phyloP scores from a whole-genome alignment of 208 protist genomes.

The Leishmania aethiopica region DNA sequence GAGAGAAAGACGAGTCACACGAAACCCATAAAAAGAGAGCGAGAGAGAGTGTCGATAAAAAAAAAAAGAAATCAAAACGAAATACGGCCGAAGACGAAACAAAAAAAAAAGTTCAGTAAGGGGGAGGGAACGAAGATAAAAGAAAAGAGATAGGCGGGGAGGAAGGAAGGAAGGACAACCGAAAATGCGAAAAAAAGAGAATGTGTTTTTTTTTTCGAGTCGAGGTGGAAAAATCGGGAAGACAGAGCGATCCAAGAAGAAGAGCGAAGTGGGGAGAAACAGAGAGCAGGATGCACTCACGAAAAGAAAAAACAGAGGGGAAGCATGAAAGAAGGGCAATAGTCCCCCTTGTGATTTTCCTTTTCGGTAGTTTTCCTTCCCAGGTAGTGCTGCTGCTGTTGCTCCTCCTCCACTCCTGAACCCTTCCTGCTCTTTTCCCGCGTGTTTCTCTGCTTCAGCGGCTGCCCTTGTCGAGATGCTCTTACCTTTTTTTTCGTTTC shows the following conservation, averaged over 20 bases:
- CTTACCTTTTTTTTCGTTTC: not conserved
- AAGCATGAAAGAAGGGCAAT: not conserved
- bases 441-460: not conserved
- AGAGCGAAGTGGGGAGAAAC: not conserved
- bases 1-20: not conserved
- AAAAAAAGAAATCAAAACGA: slow-evolving; percentile 1
- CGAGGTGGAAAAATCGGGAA: not conserved
- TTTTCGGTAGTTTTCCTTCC: not conserved
- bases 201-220: not conserved
- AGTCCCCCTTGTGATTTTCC: not conserved
- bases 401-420: not conserved
- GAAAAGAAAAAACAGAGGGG: not conserved
- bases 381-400: not conserved
- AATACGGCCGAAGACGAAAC: slow-evolving; percentile 1
- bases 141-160: not conserved
- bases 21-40: not conserved
- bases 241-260: not conserved
- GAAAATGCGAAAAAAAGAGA: not conserved
- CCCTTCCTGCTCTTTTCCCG: not conserved
- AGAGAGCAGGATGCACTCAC: not conserved
- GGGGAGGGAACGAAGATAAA: not conserved
- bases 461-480: not conserved
- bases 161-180: not conserved
- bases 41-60: slow-evolving; percentile 21
- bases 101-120: not conserved